Evolutionary conservation across 208 protist genomes (phyloP), one percentile per base, ranked within the genome.

Genomic region (Leishmania braziliensis): DNA sequence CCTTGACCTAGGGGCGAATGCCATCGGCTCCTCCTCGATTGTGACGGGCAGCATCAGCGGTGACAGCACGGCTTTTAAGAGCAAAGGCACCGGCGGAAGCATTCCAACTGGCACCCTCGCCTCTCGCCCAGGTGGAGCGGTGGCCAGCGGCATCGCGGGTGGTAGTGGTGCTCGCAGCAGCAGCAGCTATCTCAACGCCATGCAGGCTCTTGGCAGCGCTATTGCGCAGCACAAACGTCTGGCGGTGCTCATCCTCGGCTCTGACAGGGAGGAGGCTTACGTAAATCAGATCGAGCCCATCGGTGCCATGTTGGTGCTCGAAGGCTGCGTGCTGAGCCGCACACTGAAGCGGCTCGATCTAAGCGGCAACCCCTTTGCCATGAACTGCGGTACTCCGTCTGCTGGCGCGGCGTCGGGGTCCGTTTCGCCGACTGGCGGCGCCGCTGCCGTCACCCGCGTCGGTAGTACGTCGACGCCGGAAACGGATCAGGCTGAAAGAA

Each of bases 1-100:
- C 80, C 88, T 98, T 14, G 91, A 97, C 78, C 78, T 98, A 50
- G 93, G 94, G 16, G 93, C 90, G 2, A 98, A 97, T 66, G 95
- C 93, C 75, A 93, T 98, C 70, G 86, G 81, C 33, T 80, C 65
- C 62, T 63, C 75, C 39, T 78, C 81, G 46, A 69, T 63, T 29
- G 58, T 56, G n/a, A 20, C 66, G 20, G 51, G 77, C 53, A 33
- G 58, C 12, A 66, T 72, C 60, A 54, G 46, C 29, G 75, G 74
- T 33, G 65, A 74, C 8, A 36, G 48, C 33, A 12, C 26, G 6
- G 43, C 4, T 46, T 60, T 43, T 0, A 78, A 68, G 60, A 48
- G 75, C 4, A 60, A 39, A 43, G 46, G 62, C 16, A 54, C 23
- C n/a, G 46, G 58, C 4, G 26, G 74, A 53, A 36, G 43, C 29